Percentiles rank a stretch among this genome's conserved stretches.
These are phyloP conservation scores for Neocucurbitaria cava DNA, from an alignment of 2,329 filamentous ascomycete species.

Conservation along the genomic window DNA sequence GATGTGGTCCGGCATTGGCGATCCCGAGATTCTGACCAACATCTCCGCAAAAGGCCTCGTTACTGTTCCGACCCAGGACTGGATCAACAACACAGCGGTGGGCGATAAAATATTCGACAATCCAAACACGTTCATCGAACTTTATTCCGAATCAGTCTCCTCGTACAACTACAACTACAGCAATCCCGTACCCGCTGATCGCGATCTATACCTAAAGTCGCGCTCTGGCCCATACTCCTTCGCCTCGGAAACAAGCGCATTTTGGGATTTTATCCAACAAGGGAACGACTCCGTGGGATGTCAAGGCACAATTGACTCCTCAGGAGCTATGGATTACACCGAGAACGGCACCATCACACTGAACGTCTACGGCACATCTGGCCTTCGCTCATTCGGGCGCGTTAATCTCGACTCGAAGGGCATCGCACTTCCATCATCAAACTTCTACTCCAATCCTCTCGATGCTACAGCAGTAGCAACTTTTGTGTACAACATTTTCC, in stretches of 20 bases:
- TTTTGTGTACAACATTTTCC: slow-evolving; percentile 61
- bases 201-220: slow-evolving; percentile 55
- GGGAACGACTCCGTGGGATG: slow-evolving; percentile 54
- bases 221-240: slow-evolving; percentile 62
- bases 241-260: slow-evolving; percentile 60
- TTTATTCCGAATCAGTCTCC: slow-evolving; percentile 52
- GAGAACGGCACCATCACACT: slow-evolving; percentile 60
- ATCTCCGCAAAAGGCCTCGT: slow-evolving; percentile 49
- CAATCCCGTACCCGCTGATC: slow-evolving; percentile 52
- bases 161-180: slow-evolving; percentile 59
- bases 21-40: slow-evolving; percentile 26
- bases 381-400: slow-evolving; percentile 57
- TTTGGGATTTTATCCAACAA: slow-evolving; percentile 59
- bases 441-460: slow-evolving; percentile 56
- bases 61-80: slow-evolving; percentile 45
- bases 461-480: slow-evolving; percentile 58
- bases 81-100: slow-evolving; percentile 60
- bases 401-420: slow-evolving; percentile 56
- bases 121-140: slow-evolving; percentile 62
- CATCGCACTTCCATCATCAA: slow-evolving; percentile 50
- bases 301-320: slow-evolving; percentile 62
- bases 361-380: slow-evolving; percentile 65
- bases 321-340: slow-evolving; percentile 53
- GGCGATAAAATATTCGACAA: slow-evolving; percentile 63
- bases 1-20: slow-evolving; percentile 50